A percentile compares a stretch with the other conserved stretches of the same genome.
Conservation (phyloP, 805 yeast genomes). For the Blastobotrys robertii region DNA sequence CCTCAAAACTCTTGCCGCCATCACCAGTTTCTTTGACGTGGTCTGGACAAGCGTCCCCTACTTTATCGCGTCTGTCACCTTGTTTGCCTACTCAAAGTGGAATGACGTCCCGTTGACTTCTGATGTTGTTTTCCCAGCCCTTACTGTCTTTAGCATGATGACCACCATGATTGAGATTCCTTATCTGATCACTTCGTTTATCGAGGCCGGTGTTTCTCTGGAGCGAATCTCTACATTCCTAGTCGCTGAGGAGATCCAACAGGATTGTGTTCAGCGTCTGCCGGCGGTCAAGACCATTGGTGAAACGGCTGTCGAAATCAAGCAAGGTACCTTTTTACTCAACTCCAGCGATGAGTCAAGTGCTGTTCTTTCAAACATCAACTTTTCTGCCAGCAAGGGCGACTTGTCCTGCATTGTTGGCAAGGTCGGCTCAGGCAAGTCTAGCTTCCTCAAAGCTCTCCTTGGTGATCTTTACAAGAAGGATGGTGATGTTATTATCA, state of each 20-base stretch:
- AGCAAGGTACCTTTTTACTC: conserved; percentile 32
- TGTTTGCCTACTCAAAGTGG: conserved; percentile 65
- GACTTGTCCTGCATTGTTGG: conserved; percentile 82
- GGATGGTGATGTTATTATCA: conserved; percentile 59
- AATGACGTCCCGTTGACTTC: conserved; percentile 66
- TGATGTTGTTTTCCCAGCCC: conserved; percentile 71
- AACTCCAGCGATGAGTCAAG: conserved; percentile 55
- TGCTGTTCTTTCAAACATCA: conserved; percentile 54
- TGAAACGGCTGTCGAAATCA: conserved; percentile 41
- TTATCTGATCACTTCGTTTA: conserved; percentile 71
- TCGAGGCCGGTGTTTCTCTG: conserved; percentile 64
- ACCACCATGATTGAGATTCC: conserved; percentile 91
- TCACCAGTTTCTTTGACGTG: conserved; percentile 49
- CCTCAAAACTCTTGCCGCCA: conserved; percentile 73
- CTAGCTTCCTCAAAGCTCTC: conserved; percentile 69
- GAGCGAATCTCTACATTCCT: conserved; percentile 62
- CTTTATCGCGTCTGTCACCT: conserved; percentile 84
- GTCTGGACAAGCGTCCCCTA: conserved; percentile 86
- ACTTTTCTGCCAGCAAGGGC: conserved; percentile 65
- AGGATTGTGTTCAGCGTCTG: conserved; percentile 53
- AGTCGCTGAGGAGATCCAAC: conserved; percentile 63
- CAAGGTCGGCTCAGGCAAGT: conserved; percentile 83
- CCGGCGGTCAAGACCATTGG: conserved; percentile 51
- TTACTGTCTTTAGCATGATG: conserved; percentile 59
- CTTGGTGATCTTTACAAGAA: conserved; percentile 75